A percentile compares a stretch with the other conserved stretches of the same genome.
Evolutionary conservation across 1,284 basidiomycete species (phyloP).

Genomic region (Ustilago loliicola): DNA sequence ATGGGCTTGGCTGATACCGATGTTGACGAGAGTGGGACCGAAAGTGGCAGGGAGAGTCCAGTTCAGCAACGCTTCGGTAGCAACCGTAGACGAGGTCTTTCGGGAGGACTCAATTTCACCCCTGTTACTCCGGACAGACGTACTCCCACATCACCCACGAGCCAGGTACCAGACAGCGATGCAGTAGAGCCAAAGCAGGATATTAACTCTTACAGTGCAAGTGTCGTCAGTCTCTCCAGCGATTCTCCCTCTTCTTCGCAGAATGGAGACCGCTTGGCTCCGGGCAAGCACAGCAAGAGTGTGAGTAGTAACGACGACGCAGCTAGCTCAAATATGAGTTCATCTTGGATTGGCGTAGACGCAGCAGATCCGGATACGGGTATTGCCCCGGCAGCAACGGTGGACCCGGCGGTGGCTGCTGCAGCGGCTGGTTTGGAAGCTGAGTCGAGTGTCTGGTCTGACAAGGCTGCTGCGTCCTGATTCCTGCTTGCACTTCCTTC

Average conservation of each 20-base stretch:
- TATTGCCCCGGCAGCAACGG: not conserved
- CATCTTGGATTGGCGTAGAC: slow-evolving; percentile 50
- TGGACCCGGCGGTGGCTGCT: slow-evolving; percentile 18
- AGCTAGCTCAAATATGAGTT: slow-evolving; percentile 37
- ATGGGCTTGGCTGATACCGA: slow-evolving; percentile 58
- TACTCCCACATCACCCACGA: not conserved
- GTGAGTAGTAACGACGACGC: slow-evolving; percentile 14
- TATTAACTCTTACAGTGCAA: slow-evolving; percentile 19
- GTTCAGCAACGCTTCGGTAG: slow-evolving; percentile 21
- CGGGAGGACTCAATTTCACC: slow-evolving; percentile 48
- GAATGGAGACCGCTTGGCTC: slow-evolving; percentile 1
- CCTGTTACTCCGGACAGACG: slow-evolving; percentile 30
- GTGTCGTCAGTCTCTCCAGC: slow-evolving; percentile 38
- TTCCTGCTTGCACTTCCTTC: not conserved
- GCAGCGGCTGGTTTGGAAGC: slow-evolving; percentile 38
- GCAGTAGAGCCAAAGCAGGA: not conserved
- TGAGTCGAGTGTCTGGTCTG: slow-evolving; percentile 7
- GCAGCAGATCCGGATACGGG: not conserved
- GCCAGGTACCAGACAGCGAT: not conserved
- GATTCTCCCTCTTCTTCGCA: slow-evolving; percentile 22
- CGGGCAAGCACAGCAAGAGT: slow-evolving; percentile 3
- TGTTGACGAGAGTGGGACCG: slow-evolving; percentile 57
- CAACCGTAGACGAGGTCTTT: slow-evolving; percentile 27
- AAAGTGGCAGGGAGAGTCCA: slow-evolving; percentile 54
- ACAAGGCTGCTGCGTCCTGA: not conserved